These are phyloP conservation scores for Yarrowia sp. DNA, from an alignment of 805 yeast genomes.

Conservation along the genomic window DNA sequence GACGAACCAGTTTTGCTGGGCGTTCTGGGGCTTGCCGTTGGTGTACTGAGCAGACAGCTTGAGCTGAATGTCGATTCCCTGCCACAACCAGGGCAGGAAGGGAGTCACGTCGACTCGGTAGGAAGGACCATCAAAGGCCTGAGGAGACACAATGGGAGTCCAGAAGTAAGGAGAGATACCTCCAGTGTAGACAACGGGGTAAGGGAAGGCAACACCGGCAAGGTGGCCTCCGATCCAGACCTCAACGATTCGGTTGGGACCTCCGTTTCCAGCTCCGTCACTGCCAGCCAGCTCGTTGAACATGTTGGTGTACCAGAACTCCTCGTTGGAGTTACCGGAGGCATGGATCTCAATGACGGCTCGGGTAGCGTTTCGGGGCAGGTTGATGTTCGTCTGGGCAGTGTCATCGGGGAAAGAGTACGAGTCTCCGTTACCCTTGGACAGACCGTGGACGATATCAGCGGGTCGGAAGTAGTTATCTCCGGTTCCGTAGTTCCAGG, in stretches of 20 bases:
- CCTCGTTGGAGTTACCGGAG: slow-evolving; percentile 77
- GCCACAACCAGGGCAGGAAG: slow-evolving; percentile 67
- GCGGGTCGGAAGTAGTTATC: slow-evolving; percentile 42
- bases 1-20: slow-evolving; percentile 37
- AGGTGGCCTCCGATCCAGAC: slow-evolving; percentile 59
- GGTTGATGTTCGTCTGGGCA: slow-evolving; percentile 49
- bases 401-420: slow-evolving; percentile 44
- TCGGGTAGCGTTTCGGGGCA: slow-evolving; percentile 57
- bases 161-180: slow-evolving; percentile 78
- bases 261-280: slow-evolving; percentile 54
- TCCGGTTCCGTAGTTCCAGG: slow-evolving; percentile 45
- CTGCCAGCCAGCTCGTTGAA: slow-evolving; percentile 31
- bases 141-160: slow-evolving; percentile 73
- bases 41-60: slow-evolving; percentile 41
- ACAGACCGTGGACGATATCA: slow-evolving; percentile 31
- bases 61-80: slow-evolving; percentile 45
- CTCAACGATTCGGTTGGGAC: slow-evolving; percentile 68
- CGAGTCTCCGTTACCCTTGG: slow-evolving; percentile 36
- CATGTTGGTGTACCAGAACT: slow-evolving; percentile 73
- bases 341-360: slow-evolving; percentile 58
- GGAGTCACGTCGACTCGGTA: slow-evolving; percentile 69
- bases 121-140: slow-evolving; percentile 72
- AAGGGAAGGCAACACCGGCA: slow-evolving; percentile 63
- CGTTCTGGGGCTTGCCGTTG: not conserved
- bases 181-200: slow-evolving; percentile 75